phyloP scores from a whole-genome alignment of 1,284 basidiomycete genomes.

The Sporisorium reilianum region DNA sequence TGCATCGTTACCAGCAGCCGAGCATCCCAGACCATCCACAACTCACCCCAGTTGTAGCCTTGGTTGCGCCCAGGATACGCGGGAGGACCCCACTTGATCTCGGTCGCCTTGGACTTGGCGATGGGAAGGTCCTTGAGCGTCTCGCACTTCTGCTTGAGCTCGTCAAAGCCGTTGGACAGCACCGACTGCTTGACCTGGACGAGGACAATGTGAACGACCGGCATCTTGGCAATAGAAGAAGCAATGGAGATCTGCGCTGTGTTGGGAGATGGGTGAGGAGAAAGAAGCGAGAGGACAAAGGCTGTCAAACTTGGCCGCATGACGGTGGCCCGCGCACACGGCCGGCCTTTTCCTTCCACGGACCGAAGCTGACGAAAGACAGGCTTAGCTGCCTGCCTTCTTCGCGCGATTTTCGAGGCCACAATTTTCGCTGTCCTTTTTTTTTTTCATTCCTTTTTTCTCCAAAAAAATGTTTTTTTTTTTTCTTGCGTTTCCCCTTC shows the following conservation, averaged over 20 bases:
- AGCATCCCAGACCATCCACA: no score
- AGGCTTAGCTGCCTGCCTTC: neutral
- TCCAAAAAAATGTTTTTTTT: no score
- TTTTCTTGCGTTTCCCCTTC: no score
- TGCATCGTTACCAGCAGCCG: neutral
- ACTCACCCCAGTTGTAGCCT: slow-evolving; percentile 62
- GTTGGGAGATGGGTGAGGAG: neutral
- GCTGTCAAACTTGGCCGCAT: neutral
- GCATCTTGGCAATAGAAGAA: slow-evolving; percentile 29
- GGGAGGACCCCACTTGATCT: slow-evolving; percentile 61
- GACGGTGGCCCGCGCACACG: neutral
- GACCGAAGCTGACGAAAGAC: neutral
- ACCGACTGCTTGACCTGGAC: slow-evolving; percentile 63
- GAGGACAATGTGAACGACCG: slow-evolving; percentile 60
- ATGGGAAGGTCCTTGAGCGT: slow-evolving; percentile 55
- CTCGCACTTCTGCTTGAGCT: slow-evolving; percentile 59
- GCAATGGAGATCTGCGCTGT: neutral
- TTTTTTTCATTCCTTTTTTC: neutral
- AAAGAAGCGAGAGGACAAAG: neutral
- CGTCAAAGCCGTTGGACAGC: slow-evolving; percentile 59
- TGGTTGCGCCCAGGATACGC: slow-evolving; percentile 55
- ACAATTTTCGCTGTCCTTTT: neutral
- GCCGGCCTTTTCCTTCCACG: neutral
- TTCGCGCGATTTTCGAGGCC: neutral
- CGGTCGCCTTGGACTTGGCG: slow-evolving; percentile 45